These are phyloP conservation scores for Melaleuca quinquenervia DNA, from an alignment of 345 rosid species.

Conservation along the genomic window DNA sequence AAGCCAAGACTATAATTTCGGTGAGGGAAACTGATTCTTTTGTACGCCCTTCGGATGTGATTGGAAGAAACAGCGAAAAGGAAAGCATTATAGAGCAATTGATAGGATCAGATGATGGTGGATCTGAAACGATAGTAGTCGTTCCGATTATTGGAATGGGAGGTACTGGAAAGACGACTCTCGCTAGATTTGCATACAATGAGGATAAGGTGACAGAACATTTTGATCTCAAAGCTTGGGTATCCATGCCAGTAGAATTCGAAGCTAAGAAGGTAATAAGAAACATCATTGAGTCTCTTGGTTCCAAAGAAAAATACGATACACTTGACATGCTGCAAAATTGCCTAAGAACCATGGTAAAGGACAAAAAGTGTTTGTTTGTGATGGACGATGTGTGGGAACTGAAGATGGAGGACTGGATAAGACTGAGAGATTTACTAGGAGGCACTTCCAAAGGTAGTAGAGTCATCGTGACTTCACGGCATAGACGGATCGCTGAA, in stretches of 20 bases:
- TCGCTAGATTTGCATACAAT: slow-evolving; percentile 1
- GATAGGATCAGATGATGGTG: neutral
- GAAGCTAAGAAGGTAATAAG: neutral
- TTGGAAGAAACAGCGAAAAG: slow-evolving; percentile 4
- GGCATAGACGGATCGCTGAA: neutral
- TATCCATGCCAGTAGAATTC: neutral
- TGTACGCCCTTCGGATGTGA: neutral
- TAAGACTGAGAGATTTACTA: neutral
- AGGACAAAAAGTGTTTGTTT: neutral
- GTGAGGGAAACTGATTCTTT: slow-evolving; percentile 4
- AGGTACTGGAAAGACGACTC: slow-evolving; percentile 5
- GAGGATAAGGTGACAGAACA: neutral
- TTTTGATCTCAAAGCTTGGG: slow-evolving; percentile 4
- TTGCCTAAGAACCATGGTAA: neutral
- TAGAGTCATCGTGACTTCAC: slow-evolving; percentile 5
- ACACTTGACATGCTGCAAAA: neutral
- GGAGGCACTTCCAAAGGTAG: neutral
- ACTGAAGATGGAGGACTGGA: neutral
- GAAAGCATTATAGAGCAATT: neutral
- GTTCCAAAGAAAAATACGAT: neutral
- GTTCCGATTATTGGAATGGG: slow-evolving; percentile 4
- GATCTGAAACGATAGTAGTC: neutral
- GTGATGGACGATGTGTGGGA: slow-evolving; percentile 6
- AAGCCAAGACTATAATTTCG: neutral
- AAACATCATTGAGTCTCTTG: neutral